Evolutionary conservation across 257 asterid species (phyloP), one percentile per base, ranked within the genome.

Genomic region (Rhazya stricta): DNA sequence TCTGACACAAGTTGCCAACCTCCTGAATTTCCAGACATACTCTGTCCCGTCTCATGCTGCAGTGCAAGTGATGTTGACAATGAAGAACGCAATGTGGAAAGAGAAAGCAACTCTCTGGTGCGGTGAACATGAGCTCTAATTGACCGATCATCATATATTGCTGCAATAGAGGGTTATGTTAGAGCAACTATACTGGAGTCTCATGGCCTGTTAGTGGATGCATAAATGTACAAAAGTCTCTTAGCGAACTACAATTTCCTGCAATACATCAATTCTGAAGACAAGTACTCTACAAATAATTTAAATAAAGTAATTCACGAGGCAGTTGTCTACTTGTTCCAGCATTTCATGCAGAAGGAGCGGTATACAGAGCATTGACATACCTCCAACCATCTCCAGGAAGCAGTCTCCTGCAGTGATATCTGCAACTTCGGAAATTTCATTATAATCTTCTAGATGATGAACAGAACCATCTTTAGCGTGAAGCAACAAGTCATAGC

Each of bases 381-480:
- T 84, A 91, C 99, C 98, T 76, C 96, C 85, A 81, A 89, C 86
- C 98, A 95, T 95, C 89, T 95, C 99, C 90, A 95, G 77, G 82
- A 76, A 77, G 90, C 98, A 91, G 81, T 84, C 86, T 76, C 97
- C 98, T 42, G 83, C 74, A 75, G 97, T 88, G 71, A 95, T 92
- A 83, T 95, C 98, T 53, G 96, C 99, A 70, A 91, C 91, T 83
- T 95, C 99, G 70, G 96, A 85, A 72, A 95, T 91, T 78, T 92
- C 98, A 84, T 92, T 91, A 81, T 89, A 91, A 85, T 95, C 98
- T 85, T 91, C 99, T 58, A 95, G 89, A 77, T 81, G 96, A 83
- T 91, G 94, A 71, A 67, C 69, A 63, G 94, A 83, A 51, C 93
- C 96, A 71, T 91, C 98, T 84, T 89, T 92, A 34, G 90, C 71